Evolutionary conservation across 169 alveolate genomes (phyloP).

Genomic region (Cryptosporidium bovis): DNA sequence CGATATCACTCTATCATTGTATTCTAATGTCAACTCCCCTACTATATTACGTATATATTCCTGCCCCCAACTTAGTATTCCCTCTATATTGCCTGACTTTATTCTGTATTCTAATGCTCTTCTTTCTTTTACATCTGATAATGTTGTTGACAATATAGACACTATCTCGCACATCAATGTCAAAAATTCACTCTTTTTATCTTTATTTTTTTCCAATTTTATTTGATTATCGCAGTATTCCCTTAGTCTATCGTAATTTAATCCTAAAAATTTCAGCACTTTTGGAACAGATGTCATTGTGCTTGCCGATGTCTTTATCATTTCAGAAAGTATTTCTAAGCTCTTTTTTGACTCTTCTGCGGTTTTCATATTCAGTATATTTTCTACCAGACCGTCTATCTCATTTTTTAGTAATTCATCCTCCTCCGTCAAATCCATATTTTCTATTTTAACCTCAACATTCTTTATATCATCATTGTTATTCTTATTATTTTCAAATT

Average conservation of each 20-base stretch:
- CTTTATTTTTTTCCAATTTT: constrained; percentile 5
- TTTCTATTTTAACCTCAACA: constrained; percentile 19
- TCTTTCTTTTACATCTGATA: constrained; percentile 76
- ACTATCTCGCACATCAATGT: constrained; percentile 75
- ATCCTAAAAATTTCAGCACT: constrained; percentile 84
- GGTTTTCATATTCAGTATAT: background rate
- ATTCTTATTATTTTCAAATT: constrained; percentile 16
- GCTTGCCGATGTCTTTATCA: constrained; percentile 83
- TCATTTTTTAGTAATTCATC: constrained; percentile 43
- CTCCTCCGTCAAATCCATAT: constrained; percentile 72
- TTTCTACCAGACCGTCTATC: constrained; percentile 33
- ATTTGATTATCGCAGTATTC: constrained; percentile 77
- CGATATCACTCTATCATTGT: constrained; percentile 66
- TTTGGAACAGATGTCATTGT: constrained; percentile 88
- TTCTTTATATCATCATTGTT: background rate
- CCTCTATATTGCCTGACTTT: constrained; percentile 72
- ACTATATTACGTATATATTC: constrained; percentile 78
- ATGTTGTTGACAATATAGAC: constrained; percentile 76
- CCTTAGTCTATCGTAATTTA: constrained; percentile 80
- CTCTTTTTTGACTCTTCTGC: constrained; percentile 22
- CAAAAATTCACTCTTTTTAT: background rate
- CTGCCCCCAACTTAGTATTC: constrained; percentile 79
- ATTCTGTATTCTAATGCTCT: constrained; percentile 68
- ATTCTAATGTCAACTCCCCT: constrained; percentile 78
- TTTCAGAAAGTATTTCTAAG: constrained; percentile 26